Evolutionary conservation across 2,329 filamentous ascomycete species (phyloP).

Genomic region (Dothiorella sarmentorum): DNA sequence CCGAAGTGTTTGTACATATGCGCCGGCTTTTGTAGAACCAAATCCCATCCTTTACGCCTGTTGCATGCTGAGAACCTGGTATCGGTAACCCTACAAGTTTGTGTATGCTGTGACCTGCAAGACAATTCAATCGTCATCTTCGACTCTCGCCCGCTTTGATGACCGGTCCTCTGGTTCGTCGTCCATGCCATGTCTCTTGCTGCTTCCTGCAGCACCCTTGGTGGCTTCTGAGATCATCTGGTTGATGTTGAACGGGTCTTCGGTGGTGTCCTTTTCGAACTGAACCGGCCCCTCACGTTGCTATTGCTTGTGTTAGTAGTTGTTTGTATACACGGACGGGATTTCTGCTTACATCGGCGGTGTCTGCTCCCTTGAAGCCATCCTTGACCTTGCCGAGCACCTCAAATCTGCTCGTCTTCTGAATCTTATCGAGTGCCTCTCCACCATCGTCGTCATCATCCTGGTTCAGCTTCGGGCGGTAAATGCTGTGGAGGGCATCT

Average conservation of each 20-base stretch:
- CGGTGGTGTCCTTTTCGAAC: slow-evolving; percentile 86
- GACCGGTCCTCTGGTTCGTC: slow-evolving; percentile 56
- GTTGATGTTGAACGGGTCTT: slow-evolving; percentile 91
- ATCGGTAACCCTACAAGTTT: background rate
- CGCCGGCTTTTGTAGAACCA: background rate
- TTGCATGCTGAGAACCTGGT: slow-evolving; percentile 2
- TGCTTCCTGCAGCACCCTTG: slow-evolving; percentile 56
- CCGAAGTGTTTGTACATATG: background rate
- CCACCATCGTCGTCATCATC: slow-evolving; percentile 74
- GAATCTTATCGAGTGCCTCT: slow-evolving; percentile 80
- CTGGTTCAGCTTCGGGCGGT: slow-evolving; percentile 70
- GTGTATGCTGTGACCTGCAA: background rate
- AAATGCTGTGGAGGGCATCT: slow-evolving; percentile 91
- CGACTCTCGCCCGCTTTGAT: slow-evolving; percentile 72
- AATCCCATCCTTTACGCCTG: background rate
- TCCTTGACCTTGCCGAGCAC: slow-evolving; percentile 76
- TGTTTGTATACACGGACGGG: background rate
- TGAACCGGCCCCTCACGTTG: slow-evolving; percentile 87
- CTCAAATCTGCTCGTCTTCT: slow-evolving; percentile 82
- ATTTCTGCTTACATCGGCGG: slow-evolving; percentile 67
- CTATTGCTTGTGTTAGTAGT: slow-evolving; percentile 42
- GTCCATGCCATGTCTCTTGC: slow-evolving; percentile 74
- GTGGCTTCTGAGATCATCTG: slow-evolving; percentile 81
- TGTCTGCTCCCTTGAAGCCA: slow-evolving; percentile 82
- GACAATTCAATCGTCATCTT: slow-evolving; percentile 56